Percentiles rank a stretch among this genome's conserved stretches.
These are phyloP conservation scores for Xylaria sp. DNA, from an alignment of 2,329 filamentous ascomycete genomes.

Conservation along the genomic window DNA sequence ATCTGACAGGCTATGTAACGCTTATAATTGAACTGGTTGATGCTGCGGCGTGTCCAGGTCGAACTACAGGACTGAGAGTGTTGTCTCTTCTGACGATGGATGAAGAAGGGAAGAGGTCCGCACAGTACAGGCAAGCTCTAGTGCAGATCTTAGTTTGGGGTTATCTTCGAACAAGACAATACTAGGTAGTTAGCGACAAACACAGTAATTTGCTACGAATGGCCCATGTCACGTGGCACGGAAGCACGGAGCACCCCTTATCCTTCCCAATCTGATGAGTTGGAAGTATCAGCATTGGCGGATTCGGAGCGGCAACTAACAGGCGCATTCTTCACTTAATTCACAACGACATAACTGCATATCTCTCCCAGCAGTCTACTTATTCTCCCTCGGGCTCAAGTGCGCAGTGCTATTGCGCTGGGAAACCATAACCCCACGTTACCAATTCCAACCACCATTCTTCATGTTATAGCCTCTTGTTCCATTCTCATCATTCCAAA, in stretches of 20 bases:
- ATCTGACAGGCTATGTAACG: background rate
- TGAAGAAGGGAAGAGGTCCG: background rate
- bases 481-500: slow-evolving; percentile 3
- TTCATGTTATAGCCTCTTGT: slow-evolving; percentile 1
- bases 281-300: slow-evolving; percentile 33
- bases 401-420: background rate
- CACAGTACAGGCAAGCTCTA: slow-evolving; percentile 3
- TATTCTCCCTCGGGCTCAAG: background rate
- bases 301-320: slow-evolving; percentile 19
- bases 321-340: slow-evolving; percentile 6
- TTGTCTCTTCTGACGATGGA: background rate
- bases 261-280: slow-evolving; percentile 27
- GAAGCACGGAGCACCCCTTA: slow-evolving; percentile 22
- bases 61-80: no score
- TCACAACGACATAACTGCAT: slow-evolving; percentile 5
- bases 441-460: background rate
- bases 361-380: background rate
- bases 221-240: slow-evolving; percentile 30
- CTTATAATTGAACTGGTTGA: background rate
- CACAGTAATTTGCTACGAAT: background rate
- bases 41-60: no score
- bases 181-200: no score
- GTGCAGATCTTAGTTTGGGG: background rate
- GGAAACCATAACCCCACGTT: slow-evolving; percentile 2
- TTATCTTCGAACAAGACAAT: background rate